A percentile compares a stretch with the other conserved stretches of the same genome.
Evolutionary conservation across 1,284 basidiomycete genomes (phyloP).

Genomic region (Agroathelia rolfsii): DNA sequence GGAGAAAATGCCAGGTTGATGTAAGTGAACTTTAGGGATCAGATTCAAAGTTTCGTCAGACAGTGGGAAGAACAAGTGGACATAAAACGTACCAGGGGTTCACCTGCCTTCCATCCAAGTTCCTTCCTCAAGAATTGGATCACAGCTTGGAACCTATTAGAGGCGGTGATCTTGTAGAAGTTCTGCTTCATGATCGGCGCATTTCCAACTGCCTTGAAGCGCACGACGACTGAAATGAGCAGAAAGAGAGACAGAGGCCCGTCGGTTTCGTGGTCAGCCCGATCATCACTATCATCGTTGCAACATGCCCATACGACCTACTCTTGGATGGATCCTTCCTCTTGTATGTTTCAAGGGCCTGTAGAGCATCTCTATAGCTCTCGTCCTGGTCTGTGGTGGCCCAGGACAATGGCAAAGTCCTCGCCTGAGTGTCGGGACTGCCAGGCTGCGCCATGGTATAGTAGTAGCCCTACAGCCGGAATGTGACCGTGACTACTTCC

Average conservation of each 20-base stretch:
- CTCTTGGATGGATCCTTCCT: slow-evolving; percentile 78
- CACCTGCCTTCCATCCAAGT: slow-evolving; percentile 79
- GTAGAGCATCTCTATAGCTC: slow-evolving; percentile 43
- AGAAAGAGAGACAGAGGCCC: slow-evolving; percentile 2
- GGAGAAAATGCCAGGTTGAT: slow-evolving; percentile 96
- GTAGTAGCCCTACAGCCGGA: no score
- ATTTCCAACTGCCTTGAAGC: slow-evolving; percentile 98
- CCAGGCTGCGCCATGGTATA: slow-evolving; percentile 22
- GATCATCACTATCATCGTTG: neutral
- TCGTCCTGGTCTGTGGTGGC: slow-evolving; percentile 32
- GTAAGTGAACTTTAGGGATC: slow-evolving; percentile 77
- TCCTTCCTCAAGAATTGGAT: slow-evolving; percentile 91
- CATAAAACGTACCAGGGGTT: slow-evolving; percentile 65
- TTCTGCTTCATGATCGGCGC: slow-evolving; percentile 99
- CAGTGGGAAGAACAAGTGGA: slow-evolving; percentile 1
- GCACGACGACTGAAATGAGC: slow-evolving; percentile 70
- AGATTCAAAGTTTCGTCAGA: slow-evolving; percentile 4
- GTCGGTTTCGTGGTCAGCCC: neutral
- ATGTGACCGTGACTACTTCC: no score
- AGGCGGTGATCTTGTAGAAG: slow-evolving; percentile 94
- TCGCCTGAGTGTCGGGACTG: slow-evolving; percentile 34
- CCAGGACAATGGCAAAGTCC: slow-evolving; percentile 33
- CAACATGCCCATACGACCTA: slow-evolving; percentile 21
- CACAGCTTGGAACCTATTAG: slow-evolving; percentile 91
- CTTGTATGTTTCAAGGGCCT: slow-evolving; percentile 76